Base-by-base conservation (phyloP, 2,329 filamentous ascomycete species). In the Aspergillus hiratsukae region DNA sequence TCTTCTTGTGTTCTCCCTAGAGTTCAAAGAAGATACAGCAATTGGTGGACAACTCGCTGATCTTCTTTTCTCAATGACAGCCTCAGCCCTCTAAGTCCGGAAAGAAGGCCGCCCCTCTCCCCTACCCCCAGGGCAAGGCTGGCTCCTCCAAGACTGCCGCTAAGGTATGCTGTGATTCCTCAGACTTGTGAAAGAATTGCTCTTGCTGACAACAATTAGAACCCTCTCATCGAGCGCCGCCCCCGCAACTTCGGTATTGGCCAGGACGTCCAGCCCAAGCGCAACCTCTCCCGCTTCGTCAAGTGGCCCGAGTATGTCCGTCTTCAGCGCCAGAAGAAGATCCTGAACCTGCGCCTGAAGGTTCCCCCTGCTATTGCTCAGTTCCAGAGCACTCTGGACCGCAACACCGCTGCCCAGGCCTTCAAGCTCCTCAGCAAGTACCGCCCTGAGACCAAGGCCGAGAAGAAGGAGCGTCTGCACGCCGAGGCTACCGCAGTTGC, bases 371-470 rank as follows among this genome's bases (percentile, higher is more conserved):
- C 93, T 71, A 91, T 99, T 72, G 87, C 93, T 70, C 94, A 99
- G 85, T 99, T 97, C 88, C 88, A 91, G 83, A 89, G 93, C 80
- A 91, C 95, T 71, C 89, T 97, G 72, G 90, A 96, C 86, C 89
- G 90, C 81, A 95, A 96, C 86, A 90, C 93, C 67, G 95, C 95
- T 69, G 90, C 91, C 72, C 93, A 97, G 84, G 85, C 90, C 66
- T 94, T 99, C 86, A 97, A 97, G 87, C 88, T 99, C 76, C 90
- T 99, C 76, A 96, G 96, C 90, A 99, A 99, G 87, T 99, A 99
- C 89, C 91, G 93, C 73, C 94, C 94, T 69, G 94, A 99, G 87
- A 95, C 90, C 80, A 97, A 97, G 88, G 83, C 84, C 72, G 93
- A 97, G 88, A 99, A 99, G 91, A 99, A 97, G 88, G 95, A 99